A percentile compares a stretch with the other conserved stretches of the same genome.
These are phyloP conservation scores for Fraxinus quadrangulata DNA, from an alignment of 257 asterid genomes.

Conservation along the genomic window DNA sequence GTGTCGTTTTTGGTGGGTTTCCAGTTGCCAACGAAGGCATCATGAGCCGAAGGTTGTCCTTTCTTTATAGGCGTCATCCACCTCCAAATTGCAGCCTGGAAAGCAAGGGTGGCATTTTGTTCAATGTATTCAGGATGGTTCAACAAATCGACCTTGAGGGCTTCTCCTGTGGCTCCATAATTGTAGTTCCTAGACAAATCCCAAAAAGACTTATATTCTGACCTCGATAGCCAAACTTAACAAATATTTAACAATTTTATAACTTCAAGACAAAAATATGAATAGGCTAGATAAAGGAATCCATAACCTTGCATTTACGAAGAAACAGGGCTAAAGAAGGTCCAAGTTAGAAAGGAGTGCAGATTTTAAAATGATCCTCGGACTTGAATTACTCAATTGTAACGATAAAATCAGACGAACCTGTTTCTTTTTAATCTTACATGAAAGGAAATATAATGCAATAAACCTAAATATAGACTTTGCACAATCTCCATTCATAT, in stretches of 20 bases:
- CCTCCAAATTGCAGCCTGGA: slow-evolving; percentile 73
- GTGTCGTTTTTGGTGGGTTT: slow-evolving; percentile 92
- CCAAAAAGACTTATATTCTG: background rate
- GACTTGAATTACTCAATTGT: background rate
- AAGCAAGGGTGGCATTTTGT: slow-evolving; percentile 89
- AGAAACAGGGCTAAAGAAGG: background rate
- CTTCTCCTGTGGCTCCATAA: slow-evolving; percentile 66
- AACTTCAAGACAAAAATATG: background rate
- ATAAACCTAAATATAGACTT: background rate
- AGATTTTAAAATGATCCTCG: background rate
- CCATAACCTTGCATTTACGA: background rate
- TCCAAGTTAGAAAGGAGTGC: background rate
- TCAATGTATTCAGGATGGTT: slow-evolving; percentile 91
- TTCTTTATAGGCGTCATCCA: slow-evolving; percentile 82
- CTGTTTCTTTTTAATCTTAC: background rate
- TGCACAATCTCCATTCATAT: background rate
- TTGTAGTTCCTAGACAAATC: slow-evolving; percentile 64
- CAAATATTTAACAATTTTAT: background rate
- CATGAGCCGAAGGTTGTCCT: slow-evolving; percentile 82
- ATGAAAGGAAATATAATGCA: background rate
- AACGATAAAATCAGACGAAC: background rate
- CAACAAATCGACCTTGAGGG: slow-evolving; percentile 65
- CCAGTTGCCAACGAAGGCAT: slow-evolving; percentile 74
- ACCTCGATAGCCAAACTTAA: background rate
- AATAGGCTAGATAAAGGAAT: background rate